Evolutionary conservation across 495 filamentous ascomycete species (phyloP), one percentile per base, ranked within the genome.

Genomic region (Podospora didyma): DNA sequence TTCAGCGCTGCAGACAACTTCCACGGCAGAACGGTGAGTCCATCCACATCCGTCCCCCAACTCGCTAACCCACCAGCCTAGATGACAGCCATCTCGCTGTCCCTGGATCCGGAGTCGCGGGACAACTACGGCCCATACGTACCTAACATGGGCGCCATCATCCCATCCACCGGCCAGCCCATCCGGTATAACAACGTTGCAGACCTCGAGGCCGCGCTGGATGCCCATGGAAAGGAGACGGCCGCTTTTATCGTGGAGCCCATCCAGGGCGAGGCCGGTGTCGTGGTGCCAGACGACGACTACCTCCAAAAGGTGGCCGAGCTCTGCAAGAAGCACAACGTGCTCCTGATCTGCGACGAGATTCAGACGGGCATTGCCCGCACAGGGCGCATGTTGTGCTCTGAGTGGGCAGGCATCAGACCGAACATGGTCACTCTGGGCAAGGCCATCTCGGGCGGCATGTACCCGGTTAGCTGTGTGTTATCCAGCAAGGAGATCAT

Each of bases 81-180:
- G 90, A 96, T 97, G 75, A 89, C 87, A 10, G 95, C 94, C 20
- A 92, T 99, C 61, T 94, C 92, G 14, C 82, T 99, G 77, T 96
- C 91, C 9, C 89, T 87, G 35, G 94, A 99, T 68, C 89, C 93
- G 7, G 94, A 99, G 70, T 96, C 92, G 20, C 86, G 91, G 51
- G 92, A 96, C 49, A 93, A 97, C 75, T 97, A 99, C 69, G 95
- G 95, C 47, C 94, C 94, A 24, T 97, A 94, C 66, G 79, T 99
- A 4, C 94, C 95, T 51, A 86, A 86, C 56, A 84, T 97, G 59
- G 92, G 94, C 22, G 86, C 89, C 61, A 74, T 79, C 26, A 85
- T 82, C 64, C 94, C 94, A 1, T 81, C 85, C 22, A 96, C 92
- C 2, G 82, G 86, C 51, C 83, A 87, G 68, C 72, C 80, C 35